Evolutionary conservation across 2,329 filamentous ascomycete species (phyloP).

Genomic region (Parascedosporium putredinis): DNA sequence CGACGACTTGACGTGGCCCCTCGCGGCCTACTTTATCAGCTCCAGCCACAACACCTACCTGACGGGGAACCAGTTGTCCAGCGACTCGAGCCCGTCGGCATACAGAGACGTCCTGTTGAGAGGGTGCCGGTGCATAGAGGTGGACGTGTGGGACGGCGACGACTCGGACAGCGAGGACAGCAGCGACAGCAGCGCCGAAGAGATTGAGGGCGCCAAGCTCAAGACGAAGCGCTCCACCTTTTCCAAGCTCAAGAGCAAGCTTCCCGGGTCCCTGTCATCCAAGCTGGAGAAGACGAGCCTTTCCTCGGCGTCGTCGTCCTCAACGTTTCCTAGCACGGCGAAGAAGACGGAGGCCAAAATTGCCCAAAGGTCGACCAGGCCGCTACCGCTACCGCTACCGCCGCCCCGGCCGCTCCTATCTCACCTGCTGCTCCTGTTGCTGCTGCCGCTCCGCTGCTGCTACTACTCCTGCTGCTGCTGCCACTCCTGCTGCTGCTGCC

Average conservation of each 20-base stretch:
- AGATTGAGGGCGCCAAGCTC: conserved; percentile 43
- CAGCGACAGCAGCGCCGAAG: conserved; percentile 43
- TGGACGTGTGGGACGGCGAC: conserved; percentile 90
- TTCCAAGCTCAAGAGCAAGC: conserved; percentile 52
- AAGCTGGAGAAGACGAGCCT: conserved; percentile 39
- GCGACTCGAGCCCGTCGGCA: conserved; percentile 75
- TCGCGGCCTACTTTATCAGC: conserved; percentile 87
- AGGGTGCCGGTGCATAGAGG: conserved; percentile 84
- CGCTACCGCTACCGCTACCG: too few relatives aligned
- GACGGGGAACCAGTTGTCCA: conserved; percentile 77
- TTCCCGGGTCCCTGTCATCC: conserved; percentile 25
- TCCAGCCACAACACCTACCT: conserved; percentile 95
- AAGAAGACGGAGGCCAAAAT: conserved; percentile 22
- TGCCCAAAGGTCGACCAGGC: conserved; percentile 12
- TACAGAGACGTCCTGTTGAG: conserved; percentile 77
- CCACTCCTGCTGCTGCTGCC: too few relatives aligned
- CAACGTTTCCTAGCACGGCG: too few relatives aligned
- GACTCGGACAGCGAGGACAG: conserved; percentile 56
- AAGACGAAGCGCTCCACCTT: conserved; percentile 49
- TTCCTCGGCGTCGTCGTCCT: conserved; percentile 32
- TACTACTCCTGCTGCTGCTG: too few relatives aligned
- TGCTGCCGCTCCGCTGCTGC: too few relatives aligned
- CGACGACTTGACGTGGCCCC: conserved; percentile 58
- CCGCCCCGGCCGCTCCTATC: too few relatives aligned
- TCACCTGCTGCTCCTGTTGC: too few relatives aligned